phyloP scores from a whole-genome alignment of 2,329 filamentous ascomycete genomes.

The Scorias spongiosa region DNA sequence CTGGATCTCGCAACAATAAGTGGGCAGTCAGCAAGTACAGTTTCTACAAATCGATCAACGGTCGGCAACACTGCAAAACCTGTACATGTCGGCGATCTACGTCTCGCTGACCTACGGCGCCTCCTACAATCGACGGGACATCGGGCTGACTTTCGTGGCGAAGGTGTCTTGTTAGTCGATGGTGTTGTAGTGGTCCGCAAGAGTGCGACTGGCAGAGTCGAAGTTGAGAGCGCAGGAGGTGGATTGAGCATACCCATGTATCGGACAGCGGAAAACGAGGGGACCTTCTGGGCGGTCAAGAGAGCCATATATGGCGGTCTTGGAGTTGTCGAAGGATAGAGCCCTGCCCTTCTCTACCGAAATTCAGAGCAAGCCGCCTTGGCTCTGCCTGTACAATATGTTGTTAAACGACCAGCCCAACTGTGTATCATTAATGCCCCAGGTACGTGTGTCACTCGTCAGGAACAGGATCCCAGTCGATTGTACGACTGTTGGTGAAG shows the following conservation, averaged over 20 bases:
- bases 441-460: too few species aligned
- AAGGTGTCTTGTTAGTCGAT: slow-evolving; percentile 82
- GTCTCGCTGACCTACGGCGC: slow-evolving; percentile 73
- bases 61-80: slow-evolving; percentile 50
- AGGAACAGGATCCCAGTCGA: too few species aligned
- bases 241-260: slow-evolving; percentile 24
- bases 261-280: slow-evolving; percentile 30
- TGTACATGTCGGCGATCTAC: slow-evolving; percentile 84
- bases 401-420: too few species aligned
- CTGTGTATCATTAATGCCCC: too few species aligned
- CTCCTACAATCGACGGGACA: slow-evolving; percentile 72
- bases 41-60: not conserved
- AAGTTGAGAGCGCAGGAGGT: slow-evolving; percentile 61
- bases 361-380: too few species aligned
- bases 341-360: slow-evolving; percentile 7
- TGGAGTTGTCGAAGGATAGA: slow-evolving; percentile 71
- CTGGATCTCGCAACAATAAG: slow-evolving; percentile 44
- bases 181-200: slow-evolving; percentile 79
- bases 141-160: slow-evolving; percentile 80
- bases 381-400: too few species aligned
- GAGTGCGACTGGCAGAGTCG: slow-evolving; percentile 70
- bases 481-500: too few species aligned
- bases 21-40: slow-evolving; percentile 50
- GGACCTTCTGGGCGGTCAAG: slow-evolving; percentile 75
- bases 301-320: slow-evolving; percentile 85